Base-by-base conservation (phyloP, 345 rosid genomes). In the Brassica rapa region DNA sequence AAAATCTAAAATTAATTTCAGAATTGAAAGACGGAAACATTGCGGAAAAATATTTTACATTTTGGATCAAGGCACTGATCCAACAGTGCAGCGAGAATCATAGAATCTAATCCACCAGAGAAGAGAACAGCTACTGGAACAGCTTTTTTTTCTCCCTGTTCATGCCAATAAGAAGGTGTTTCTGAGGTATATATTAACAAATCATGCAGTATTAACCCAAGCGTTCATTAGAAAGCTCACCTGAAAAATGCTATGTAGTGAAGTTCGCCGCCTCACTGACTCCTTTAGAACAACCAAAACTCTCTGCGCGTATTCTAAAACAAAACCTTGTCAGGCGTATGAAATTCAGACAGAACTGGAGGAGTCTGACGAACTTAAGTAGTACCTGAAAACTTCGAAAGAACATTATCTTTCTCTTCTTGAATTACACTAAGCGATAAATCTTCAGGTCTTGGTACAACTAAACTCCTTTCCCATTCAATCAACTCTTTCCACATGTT, bases 51-150 rank as follows among this genome's bases (percentile, higher is more conserved):
- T 8, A 7, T 83, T 88, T 88, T 86, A 93, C 98, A 91, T 57
- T 62, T 81, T 64, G 89, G 85, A 86, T 91, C 91, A 29, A 95
- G 80, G 81, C 90, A 93, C 67, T 93, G 87, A 77, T 95, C 84
- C 82, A 93, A 83, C 24, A 95, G 74, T 35, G 96, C 97, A 41
- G 99, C 94, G 55, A 95, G 88, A 79, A 95, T 91, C 98, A 91
- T 95, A 27, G 98, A 95, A 84, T 95, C 99, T 72, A 93, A 79
- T 74, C 99, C 99, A 55, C 99, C 98, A 62, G 99, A 95, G 82
- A 95, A 93, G 53, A 95, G 91, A 74, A 95, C 89, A 43, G 98
- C 99, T 46, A 91, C 89, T 0, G 98, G 98, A 63, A 71, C 86
- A 72, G 37, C 76, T 70, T 84, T 92, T 68, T 79, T 72, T 73